phyloP scores from a whole-genome alignment of 352 stramenopile genomes.

The Globisporangium orthogonon region DNA sequence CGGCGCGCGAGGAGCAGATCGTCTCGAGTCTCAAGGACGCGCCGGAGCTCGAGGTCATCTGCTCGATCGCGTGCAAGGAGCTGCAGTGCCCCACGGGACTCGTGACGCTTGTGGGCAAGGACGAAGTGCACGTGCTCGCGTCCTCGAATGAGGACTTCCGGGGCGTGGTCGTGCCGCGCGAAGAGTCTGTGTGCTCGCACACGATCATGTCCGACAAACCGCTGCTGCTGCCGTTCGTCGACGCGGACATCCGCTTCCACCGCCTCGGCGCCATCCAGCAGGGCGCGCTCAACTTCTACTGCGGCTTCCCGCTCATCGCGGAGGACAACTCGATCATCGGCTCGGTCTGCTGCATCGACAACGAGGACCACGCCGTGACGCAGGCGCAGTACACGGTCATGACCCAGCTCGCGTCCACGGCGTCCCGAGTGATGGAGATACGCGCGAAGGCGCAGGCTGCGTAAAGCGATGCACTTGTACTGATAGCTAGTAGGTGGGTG shows the following conservation, averaged over 20 bases:
- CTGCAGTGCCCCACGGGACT: conserved; percentile 38
- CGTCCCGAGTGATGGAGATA: conserved; percentile 32
- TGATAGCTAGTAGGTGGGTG: too few species aligned
- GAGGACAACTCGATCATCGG: conserved; percentile 32
- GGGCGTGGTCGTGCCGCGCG: conserved; percentile 23
- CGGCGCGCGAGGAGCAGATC: conserved; percentile 27
- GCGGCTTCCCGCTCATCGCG: conserved; percentile 44
- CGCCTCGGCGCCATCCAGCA: conserved; percentile 26
- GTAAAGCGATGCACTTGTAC: too few species aligned
- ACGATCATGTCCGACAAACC: conserved; percentile 48
- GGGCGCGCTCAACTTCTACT: conserved; percentile 50
- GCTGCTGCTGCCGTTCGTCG: conserved; percentile 42
- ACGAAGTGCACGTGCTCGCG: conserved; percentile 34
- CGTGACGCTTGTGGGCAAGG: conserved; percentile 39
- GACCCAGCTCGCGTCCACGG: conserved; percentile 32
- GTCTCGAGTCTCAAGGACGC: conserved; percentile 30
- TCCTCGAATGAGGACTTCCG: conserved; percentile 29
- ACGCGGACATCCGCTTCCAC: conserved; percentile 56
- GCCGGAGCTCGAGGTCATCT: conserved; percentile 60
- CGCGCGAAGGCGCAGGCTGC: conserved; percentile 2
- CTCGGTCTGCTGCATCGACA: conserved; percentile 50
- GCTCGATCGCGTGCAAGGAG: conserved; percentile 39
- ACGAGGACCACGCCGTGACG: conserved; percentile 33
- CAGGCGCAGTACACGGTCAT: conserved; percentile 51
- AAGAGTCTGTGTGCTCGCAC: conserved; percentile 53